Conservation (phyloP, 2,329 filamentous ascomycete genomes). For the Paracoccidioides brasiliensis region DNA sequence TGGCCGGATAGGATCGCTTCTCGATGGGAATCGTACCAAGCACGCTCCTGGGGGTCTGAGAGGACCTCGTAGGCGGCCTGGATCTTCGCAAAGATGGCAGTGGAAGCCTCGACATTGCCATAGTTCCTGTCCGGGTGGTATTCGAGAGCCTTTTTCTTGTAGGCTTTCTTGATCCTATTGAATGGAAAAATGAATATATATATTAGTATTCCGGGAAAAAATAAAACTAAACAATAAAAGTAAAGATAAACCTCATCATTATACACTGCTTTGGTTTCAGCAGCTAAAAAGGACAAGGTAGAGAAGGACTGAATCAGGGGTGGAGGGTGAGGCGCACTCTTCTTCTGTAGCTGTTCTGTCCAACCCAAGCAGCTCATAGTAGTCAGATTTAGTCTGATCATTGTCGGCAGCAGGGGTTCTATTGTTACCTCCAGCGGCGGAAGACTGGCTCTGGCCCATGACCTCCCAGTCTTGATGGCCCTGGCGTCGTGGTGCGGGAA, state of each 20-base stretch:
- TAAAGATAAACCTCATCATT: not conserved
- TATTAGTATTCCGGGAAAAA: not conserved
- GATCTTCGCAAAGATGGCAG: slow-evolving; percentile 75
- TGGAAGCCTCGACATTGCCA: slow-evolving; percentile 71
- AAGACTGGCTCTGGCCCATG: slow-evolving; percentile 36
- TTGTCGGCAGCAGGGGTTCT: slow-evolving; percentile 5
- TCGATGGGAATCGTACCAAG: slow-evolving; percentile 95
- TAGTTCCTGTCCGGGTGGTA: slow-evolving; percentile 91
- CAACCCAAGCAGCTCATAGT: slow-evolving; percentile 69
- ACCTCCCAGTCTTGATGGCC: not conserved
- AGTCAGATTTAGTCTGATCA: slow-evolving; percentile 24
- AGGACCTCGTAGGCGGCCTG: slow-evolving; percentile 93
- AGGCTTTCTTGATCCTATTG: slow-evolving; percentile 76
- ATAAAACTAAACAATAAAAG: no score
- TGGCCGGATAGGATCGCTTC: slow-evolving; percentile 65
- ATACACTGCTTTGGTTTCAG: not conserved
- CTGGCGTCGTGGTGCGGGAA: not conserved
- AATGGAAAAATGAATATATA: not conserved
- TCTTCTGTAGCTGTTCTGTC: slow-evolving; percentile 62
- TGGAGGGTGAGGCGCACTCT: slow-evolving; percentile 44
- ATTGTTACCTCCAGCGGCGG: slow-evolving; percentile 14
- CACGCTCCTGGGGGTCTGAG: slow-evolving; percentile 85
- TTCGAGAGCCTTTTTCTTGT: slow-evolving; percentile 79
- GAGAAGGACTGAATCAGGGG: not conserved
- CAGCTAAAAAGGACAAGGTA: not conserved